Evolutionary conservation across 768 basidiomycete genomes (phyloP).

Genomic region (Naematelia aurantialba): DNA sequence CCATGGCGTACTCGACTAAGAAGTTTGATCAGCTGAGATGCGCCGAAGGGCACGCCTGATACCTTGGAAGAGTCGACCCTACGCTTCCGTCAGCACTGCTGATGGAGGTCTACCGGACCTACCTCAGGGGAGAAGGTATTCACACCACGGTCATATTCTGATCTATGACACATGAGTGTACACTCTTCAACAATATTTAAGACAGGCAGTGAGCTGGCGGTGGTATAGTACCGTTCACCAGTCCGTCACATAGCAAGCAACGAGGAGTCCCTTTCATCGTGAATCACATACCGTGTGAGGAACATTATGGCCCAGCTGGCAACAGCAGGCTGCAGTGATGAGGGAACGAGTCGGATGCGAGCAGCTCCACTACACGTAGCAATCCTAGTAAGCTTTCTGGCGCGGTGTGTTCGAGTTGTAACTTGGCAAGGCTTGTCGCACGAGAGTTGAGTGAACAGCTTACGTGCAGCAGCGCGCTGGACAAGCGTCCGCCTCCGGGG

Average conservation of each 20-base stretch:
- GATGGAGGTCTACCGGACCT: conserved; percentile 9
- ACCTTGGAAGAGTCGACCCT: conserved; percentile 99
- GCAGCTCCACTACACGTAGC: no score
- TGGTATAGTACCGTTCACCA: no score
- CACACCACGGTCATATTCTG: conserved; percentile 75
- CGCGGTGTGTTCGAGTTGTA: no score
- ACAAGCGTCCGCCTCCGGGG: no score
- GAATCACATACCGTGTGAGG: conserved; percentile 44
- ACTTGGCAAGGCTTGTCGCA: no score
- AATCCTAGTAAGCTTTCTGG: no score
- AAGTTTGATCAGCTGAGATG: conserved; percentile 8
- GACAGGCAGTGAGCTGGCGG: no score
- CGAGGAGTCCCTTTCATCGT: no score
- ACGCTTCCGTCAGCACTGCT: conserved; percentile 9
- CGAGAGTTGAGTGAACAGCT: neutral
- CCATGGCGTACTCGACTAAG: conserved; percentile 97
- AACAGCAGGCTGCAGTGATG: no score
- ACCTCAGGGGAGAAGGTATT: conserved; percentile 93
- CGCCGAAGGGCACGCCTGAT: neutral
- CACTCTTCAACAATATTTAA: no score
- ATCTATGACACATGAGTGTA: conserved; percentile 28
- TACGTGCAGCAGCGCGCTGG: neutral
- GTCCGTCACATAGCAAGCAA: no score
- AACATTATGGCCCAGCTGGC: conserved; percentile 43
- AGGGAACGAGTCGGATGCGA: no score